phyloP scores from a whole-genome alignment of 257 asterid species.

The Osmanthus fragrans region DNA sequence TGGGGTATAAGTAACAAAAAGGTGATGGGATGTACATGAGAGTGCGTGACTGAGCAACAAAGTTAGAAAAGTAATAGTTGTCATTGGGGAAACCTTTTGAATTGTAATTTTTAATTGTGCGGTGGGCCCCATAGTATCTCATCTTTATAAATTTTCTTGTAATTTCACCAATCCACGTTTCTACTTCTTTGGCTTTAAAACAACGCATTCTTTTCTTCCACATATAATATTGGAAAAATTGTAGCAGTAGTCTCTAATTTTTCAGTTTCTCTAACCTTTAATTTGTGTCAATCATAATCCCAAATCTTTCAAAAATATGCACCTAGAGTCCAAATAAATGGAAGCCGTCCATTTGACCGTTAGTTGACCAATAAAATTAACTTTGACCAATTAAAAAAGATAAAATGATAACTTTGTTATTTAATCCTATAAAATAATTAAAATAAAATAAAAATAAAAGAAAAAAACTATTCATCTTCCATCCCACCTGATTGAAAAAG shows the following conservation, averaged over 20 bases:
- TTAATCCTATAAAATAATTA: no score
- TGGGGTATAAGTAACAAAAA: constrained; percentile 30
- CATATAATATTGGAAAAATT: constrained; percentile 7
- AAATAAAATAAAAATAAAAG: no score
- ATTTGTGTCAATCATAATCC: no score
- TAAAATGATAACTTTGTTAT: no score
- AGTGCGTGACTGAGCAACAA: constrained; percentile 36
- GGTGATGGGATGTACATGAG: constrained; percentile 33
- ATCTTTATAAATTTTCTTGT: constrained; percentile 26
- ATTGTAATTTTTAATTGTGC: constrained; percentile 35
- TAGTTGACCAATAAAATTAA: no score
- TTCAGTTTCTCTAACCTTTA: no score
- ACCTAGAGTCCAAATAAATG: no score
- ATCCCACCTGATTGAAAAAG: constrained; percentile 39
- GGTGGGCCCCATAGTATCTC: constrained; percentile 36
- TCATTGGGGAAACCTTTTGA: constrained; percentile 36
- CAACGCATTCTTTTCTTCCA: constrained; percentile 77
- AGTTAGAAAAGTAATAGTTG: constrained; percentile 34
- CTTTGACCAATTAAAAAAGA: no score
- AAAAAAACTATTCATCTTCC: no score
- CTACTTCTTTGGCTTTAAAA: constrained; percentile 56
- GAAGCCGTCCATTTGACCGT: no score
- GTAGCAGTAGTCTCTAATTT: no score
- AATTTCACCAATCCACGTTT: constrained; percentile 23
- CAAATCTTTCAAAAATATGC: no score